Evolutionary conservation across 306 rosid species (phyloP).

Genomic region (Rubus parviflorus): DNA sequence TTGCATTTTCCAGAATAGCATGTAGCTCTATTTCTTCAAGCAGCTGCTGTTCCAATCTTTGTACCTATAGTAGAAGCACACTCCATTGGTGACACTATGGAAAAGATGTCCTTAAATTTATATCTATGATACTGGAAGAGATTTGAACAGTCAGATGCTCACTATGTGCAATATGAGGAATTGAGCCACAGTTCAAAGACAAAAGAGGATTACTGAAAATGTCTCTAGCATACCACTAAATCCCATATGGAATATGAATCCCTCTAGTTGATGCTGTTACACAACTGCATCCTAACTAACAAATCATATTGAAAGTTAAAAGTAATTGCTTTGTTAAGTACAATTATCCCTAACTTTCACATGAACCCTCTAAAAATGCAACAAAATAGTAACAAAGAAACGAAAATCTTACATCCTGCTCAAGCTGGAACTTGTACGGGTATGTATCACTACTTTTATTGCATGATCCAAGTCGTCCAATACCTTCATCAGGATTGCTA

Average conservation of each 20-base stretch:
- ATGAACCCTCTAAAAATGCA: background rate
- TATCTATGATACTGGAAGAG: background rate
- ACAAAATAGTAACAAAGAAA: background rate
- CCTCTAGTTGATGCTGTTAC: background rate
- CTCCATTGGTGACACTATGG: conserved; percentile 25
- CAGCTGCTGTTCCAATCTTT: conserved; percentile 47
- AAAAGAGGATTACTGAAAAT: background rate
- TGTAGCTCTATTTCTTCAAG: conserved; percentile 62
- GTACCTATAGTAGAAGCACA: conserved; percentile 41
- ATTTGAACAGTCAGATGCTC: conserved; percentile 5
- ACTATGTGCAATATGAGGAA: background rate
- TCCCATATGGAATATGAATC: background rate
- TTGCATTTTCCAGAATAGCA: conserved; percentile 48
- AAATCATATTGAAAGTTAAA: background rate
- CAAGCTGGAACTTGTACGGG: conserved; percentile 58
- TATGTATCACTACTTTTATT: conserved; percentile 29
- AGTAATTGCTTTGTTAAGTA: background rate
- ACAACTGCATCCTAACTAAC: background rate
- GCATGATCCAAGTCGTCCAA: conserved; percentile 30
- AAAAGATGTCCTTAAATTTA: background rate
- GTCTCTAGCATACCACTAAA: background rate
- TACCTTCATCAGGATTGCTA: conserved; percentile 27
- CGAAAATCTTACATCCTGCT: conserved; percentile 61
- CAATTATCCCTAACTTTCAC: background rate
- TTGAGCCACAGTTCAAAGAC: background rate